Base-by-base conservation (phyloP, 441 rosid species). In the Omphalea diandra region DNA sequence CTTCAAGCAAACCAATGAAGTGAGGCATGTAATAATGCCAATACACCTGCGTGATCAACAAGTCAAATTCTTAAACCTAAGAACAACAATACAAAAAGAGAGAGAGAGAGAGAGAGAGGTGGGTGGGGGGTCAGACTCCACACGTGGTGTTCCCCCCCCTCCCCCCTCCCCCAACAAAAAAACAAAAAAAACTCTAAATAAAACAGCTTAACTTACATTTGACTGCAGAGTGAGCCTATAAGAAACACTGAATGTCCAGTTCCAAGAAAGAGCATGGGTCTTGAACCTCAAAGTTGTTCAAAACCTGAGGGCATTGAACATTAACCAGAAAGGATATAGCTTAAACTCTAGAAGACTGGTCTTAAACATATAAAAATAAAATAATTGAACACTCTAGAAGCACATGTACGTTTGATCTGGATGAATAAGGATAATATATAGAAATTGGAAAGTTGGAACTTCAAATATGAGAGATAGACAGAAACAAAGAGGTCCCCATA, bases 211-310 rank as follows among this genome's bases (percentile, higher is more conserved):
- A 59, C 68, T 53, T 22, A 53, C 72, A 61, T 68, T 67, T 65
- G 65, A 5, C 11, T 8, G 41, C 35, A 32, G 1, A 3, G 43
- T 46, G 12, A 3, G 49, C 32, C 73, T 84, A 78, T 47, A 88
- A 69, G 68, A 93, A 85, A 53, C 54, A 75, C 86, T 93, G 81
- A 0, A 90, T 80, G 79, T 88, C 83, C 22, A 95, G 73, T 79
- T 91, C 98, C 81, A 90, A 68, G 78, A 78, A 93, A 12, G 98
- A 86, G 79, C 98, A 93, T 0, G 98, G 99, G 82, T 95, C 94
- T 1, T 82, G 73, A 47, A 92, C 86, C 72, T 86, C 96, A 18
- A 95, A 95, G 77, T 89, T 95, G 76, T 74, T 81, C 86, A 95
- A 76, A 67, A 90, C 97, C 98, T 95, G 88, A 56, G 47, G n/a